Base-by-base conservation (phyloP, 23 red algal species). In the Pyropia yezoensis region DNA sequence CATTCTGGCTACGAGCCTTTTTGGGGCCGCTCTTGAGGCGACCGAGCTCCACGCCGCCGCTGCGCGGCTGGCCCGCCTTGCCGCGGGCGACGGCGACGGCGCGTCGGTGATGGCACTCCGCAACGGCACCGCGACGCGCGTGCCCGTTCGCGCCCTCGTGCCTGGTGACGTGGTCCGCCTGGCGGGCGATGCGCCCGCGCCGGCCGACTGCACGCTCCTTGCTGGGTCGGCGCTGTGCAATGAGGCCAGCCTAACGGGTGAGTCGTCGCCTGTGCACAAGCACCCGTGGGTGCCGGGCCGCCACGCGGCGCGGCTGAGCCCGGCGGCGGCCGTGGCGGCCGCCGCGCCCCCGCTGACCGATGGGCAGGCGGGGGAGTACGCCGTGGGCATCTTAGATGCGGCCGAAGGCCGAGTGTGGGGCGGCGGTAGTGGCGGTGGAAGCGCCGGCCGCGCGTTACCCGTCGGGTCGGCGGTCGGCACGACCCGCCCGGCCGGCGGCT, bases 201-300 rank as follows among this genome's bases (percentile, higher is more conserved):
- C 59, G 5, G 67, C 59, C 59, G 73, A 77, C 61, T 54, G 57
- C 50, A 77, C 73, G 17, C 60, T 77, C 15, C 19, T 77, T 9
- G 13, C 16, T 1, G 73, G 73, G 5, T 66, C 73, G 7, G 58
- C 59, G 60, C 56, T 77, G 20, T 33, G 50, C 58, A 77, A 63
- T 7, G 73, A 77, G 58, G 73, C 73, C 24, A 65, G 33, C 18
- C 73, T 77, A 2, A 77, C 73, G 33, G 73, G 73, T 24, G 73
- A 77, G 33, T 30, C 73, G 50, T 50, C 50, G 50, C 73, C 73
- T 4, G 56, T 77, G 13, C 30, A 30, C 45, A 77, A 77, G 26
- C 29, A 24, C 18, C 16, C 61, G 5, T 77, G 73, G 73, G 13
- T 22, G 21, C 63, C 63, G 47, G 19, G 21, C 4, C 39, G 39